These are phyloP conservation scores for Trichophyton simii DNA, from an alignment of 2,329 filamentous ascomycete species.

Conservation along the genomic window DNA sequence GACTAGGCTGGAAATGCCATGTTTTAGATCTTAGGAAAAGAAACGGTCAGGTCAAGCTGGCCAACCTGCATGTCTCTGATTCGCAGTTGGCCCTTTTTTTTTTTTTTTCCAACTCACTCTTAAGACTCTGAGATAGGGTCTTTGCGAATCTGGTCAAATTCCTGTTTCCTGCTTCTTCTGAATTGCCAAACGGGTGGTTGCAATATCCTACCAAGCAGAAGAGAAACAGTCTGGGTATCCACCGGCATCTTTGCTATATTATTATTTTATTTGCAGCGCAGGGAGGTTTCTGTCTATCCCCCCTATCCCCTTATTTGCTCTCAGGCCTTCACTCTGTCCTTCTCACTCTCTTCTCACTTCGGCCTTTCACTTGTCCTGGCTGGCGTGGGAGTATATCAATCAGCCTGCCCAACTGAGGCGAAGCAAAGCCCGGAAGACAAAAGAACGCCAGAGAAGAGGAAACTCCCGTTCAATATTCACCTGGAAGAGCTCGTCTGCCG, in stretches of 20 bases:
- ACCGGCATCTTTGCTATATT: constrained; percentile 2
- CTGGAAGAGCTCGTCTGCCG: neutral
- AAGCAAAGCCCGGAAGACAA: neutral
- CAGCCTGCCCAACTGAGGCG: neutral
- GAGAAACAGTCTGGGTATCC: constrained; percentile 7
- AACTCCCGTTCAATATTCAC: neutral
- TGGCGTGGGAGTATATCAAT: neutral
- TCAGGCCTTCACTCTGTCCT: neutral
- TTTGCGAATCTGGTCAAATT: neutral
- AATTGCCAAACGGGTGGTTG: constrained; percentile 10
- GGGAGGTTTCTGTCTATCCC: neutral
- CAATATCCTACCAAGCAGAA: constrained; percentile 10
- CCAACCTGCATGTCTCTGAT: constrained; percentile 12
- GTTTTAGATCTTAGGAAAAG: neutral
- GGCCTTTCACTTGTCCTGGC: neutral
- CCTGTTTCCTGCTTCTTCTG: neutral
- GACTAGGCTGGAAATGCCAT: neutral
- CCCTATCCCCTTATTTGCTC: neutral
- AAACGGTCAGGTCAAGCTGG: constrained; percentile 4
- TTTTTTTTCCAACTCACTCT: neutral
- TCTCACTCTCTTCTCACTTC: neutral
- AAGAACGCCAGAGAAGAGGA: neutral
- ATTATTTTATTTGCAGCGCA: neutral
- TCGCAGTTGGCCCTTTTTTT: neutral
- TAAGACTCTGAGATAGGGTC: neutral